A percentile compares a stretch with the other conserved stretches of the same genome.
Conservation (phyloP, 2,329 filamentous ascomycete genomes). For the Neodidymelliopsis sp. region DNA sequence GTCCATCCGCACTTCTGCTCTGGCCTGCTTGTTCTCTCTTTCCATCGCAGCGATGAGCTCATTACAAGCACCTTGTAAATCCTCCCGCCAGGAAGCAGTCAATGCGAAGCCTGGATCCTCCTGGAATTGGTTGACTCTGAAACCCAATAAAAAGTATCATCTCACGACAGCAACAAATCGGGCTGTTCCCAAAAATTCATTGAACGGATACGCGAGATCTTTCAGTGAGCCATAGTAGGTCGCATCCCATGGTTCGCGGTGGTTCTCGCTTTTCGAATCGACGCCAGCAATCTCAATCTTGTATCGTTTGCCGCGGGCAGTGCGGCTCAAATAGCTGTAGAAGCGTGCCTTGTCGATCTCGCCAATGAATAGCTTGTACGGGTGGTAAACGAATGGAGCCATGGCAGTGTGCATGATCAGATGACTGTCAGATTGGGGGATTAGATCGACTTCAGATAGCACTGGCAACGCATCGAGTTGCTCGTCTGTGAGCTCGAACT, state of each 20-base stretch:
- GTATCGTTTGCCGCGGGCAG: background rate
- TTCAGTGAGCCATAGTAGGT: background rate
- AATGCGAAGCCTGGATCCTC: background rate
- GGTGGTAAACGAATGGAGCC: background rate
- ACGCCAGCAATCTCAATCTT: background rate
- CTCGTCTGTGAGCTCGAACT: background rate
- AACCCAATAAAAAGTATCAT: background rate
- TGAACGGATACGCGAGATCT: slow-evolving; percentile 1
- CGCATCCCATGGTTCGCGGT: background rate
- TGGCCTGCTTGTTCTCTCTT: background rate
- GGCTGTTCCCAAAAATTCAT: background rate
- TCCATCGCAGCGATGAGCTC: background rate
- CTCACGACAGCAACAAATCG: background rate
- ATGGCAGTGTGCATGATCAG: background rate
- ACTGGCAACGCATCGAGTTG: background rate
- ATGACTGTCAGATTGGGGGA: background rate
- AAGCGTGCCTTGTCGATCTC: background rate
- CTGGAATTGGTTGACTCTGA: background rate
- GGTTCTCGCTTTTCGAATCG: background rate
- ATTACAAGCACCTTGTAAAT: background rate
- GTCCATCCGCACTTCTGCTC: background rate
- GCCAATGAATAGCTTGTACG: background rate
- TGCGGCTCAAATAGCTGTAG: background rate
- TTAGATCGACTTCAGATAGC: background rate
- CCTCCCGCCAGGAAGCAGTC: background rate